Evolutionary conservation across 371 early-diverging fungal genomes (phyloP).

Genomic region (Homolaphlyctis polyrhiza): DNA sequence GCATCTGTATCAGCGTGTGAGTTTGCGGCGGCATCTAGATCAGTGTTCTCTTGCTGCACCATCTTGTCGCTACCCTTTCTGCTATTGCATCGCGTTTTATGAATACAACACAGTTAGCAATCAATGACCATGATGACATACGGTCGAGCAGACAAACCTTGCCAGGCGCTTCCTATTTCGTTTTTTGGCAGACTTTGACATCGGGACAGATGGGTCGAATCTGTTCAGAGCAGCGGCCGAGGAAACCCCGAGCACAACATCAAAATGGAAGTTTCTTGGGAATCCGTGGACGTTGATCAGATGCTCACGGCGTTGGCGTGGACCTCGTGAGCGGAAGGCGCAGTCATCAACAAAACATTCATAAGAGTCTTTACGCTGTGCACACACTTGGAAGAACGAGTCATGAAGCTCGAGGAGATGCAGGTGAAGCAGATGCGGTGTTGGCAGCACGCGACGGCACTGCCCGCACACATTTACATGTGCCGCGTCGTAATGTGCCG

Average conservation of each 20-base stretch:
- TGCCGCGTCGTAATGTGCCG: constrained; percentile 16
- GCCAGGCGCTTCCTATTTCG: no score
- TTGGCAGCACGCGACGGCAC: constrained; percentile 29
- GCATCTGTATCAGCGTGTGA: no score
- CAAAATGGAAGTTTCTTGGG: constrained; percentile 59
- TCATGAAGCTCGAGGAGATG: constrained; percentile 35
- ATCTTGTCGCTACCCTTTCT: no score
- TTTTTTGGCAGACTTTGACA: no score
- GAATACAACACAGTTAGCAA: no score
- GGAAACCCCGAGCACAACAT: not conserved
- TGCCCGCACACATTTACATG: constrained; percentile 24
- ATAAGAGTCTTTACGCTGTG: constrained; percentile 36
- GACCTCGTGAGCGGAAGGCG: constrained; percentile 38
- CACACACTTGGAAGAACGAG: constrained; percentile 19
- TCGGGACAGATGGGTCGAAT: no score
- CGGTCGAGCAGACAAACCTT: no score
- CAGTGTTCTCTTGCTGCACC: no score
- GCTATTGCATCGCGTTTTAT: no score
- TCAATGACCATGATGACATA: no score
- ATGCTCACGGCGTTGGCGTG: constrained; percentile 55
- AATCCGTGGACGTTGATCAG: constrained; percentile 63
- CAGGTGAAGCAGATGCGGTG: constrained; percentile 24
- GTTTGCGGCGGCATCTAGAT: no score
- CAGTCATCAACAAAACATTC: constrained; percentile 69
- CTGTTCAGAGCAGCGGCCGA: not conserved